These are phyloP conservation scores for Triangularia verruculosa DNA, from an alignment of 2,329 filamentous ascomycete genomes.

Conservation along the genomic window DNA sequence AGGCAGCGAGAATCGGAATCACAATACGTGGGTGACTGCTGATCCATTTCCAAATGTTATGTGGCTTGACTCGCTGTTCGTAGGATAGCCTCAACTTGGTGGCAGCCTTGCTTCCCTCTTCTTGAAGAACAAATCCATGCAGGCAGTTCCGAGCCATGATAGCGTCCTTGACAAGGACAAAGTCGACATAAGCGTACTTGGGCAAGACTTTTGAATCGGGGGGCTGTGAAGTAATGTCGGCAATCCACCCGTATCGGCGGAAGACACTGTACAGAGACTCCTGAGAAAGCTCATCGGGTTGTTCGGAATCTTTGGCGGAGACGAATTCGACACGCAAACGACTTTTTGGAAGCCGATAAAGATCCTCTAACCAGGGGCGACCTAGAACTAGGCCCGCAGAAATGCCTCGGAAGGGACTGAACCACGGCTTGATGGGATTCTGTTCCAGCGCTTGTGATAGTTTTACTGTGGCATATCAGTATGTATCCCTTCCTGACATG, in stretches of 20 bases:
- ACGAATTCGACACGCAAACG: constrained; percentile 83
- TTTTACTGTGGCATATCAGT: constrained; percentile 17
- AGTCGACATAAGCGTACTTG: constrained; percentile 77
- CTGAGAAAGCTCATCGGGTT: constrained; percentile 69
- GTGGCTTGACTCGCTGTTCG: constrained; percentile 70
- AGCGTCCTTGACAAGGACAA: constrained; percentile 67
- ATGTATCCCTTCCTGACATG: too few species aligned
- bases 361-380: constrained; percentile 89
- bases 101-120: constrained; percentile 69
- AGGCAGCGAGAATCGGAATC: constrained; percentile 75
- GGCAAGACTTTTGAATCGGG: constrained; percentile 83
- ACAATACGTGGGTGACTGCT: constrained; percentile 82
- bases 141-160: constrained; percentile 91
- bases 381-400: constrained; percentile 73
- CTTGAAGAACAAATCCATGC: constrained; percentile 74
- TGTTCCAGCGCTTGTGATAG: constrained; percentile 64
- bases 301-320: constrained; percentile 61
- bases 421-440: constrained; percentile 80
- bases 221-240: constrained; percentile 78
- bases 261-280: constrained; percentile 86
- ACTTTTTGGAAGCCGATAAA: constrained; percentile 75
- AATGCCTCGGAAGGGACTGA: constrained; percentile 74
- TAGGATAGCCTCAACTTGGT: constrained; percentile 81
- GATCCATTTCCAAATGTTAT: constrained; percentile 85
- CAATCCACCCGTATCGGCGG: constrained; percentile 83